Conservation (phyloP, 768 basidiomycete genomes). For the Sistotremastrum niveocremeum region DNA sequence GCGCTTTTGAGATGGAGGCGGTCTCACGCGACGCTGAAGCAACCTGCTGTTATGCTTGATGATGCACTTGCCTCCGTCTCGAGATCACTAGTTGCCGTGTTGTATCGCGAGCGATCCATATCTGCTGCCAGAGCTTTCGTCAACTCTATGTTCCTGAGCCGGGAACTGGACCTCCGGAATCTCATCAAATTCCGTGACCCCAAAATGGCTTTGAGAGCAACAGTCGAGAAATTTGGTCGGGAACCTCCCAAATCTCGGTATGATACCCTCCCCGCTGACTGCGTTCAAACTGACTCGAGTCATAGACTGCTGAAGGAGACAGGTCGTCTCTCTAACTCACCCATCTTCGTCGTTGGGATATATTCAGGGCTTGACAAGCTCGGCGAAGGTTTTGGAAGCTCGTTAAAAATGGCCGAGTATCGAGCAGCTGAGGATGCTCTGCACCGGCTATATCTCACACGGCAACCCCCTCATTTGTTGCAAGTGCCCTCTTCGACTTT, state of each 20-base stretch:
- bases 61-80: conserved; percentile 85
- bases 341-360: conserved; percentile 92
- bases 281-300: background rate
- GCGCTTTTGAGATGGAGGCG: conserved; percentile 75
- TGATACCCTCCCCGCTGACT: conserved; percentile 6
- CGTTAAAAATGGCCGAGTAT: conserved; percentile 89
- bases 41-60: conserved; percentile 49
- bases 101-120: conserved; percentile 82
- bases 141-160: conserved; percentile 77
- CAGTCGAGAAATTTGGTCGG: conserved; percentile 53
- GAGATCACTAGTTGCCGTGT: conserved; percentile 72
- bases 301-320: conserved; percentile 80
- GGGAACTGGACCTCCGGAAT: conserved; percentile 65
- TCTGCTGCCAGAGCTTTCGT: conserved; percentile 78
- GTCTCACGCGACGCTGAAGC: conserved; percentile 36
- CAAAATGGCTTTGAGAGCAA: conserved; percentile 59
- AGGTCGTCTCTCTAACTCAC: conserved; percentile 80
- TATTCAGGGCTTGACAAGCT: conserved; percentile 75
- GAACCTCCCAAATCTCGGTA: conserved; percentile 62
- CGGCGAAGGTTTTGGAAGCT: conserved; percentile 90
- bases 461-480: conserved; percentile 51
- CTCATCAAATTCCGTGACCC: conserved; percentile 79
- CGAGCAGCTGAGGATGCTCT: conserved; percentile 82
- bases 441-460: conserved; percentile 70
- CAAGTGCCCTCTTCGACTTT: conserved; percentile 69